Evolutionary conservation across 805 yeast species (phyloP).

Genomic region (Yarrowia osloensis): DNA sequence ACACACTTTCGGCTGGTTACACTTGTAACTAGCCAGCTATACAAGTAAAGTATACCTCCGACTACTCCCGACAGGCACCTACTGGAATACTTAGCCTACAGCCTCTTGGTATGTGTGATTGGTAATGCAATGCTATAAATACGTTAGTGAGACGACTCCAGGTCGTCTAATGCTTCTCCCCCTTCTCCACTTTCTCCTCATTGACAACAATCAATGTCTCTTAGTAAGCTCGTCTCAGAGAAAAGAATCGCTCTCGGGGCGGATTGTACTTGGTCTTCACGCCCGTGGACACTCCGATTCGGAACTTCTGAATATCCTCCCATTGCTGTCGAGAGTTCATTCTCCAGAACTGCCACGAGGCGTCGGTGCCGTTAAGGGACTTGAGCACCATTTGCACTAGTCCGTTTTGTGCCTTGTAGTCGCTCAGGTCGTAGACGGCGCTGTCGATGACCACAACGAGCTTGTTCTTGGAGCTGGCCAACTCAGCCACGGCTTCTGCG

Average conservation of each 20-base stretch:
- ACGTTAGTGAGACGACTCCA: slow-evolving; percentile 8
- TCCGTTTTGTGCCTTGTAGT: background rate
- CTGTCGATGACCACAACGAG: slow-evolving; percentile 5
- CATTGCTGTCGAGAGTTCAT: slow-evolving; percentile 9
- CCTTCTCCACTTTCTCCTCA: background rate
- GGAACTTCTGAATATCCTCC: slow-evolving; percentile 9
- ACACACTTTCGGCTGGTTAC: too few relatives aligned
- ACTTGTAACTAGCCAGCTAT: too few relatives aligned
- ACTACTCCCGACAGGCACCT: background rate
- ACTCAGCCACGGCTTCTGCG: background rate
- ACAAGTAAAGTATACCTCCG: background rate
- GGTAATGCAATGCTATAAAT: slow-evolving; percentile 9
- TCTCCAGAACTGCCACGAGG: slow-evolving; percentile 27
- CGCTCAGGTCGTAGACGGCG: slow-evolving; percentile 12
- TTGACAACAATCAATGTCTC: background rate
- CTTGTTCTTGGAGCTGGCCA: background rate
- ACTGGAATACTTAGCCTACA: background rate
- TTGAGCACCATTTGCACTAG: background rate
- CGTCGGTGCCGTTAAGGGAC: slow-evolving; percentile 18
- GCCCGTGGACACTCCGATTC: background rate
- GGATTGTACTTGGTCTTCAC: slow-evolving; percentile 12
- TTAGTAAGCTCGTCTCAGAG: background rate
- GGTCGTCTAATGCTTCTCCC: background rate
- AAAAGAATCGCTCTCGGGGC: slow-evolving; percentile 13
- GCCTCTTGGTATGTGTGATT: background rate